Evolutionary conservation across 2,329 filamentous ascomycete species (phyloP).

Genomic region (Fusarium pilosicola): DNA sequence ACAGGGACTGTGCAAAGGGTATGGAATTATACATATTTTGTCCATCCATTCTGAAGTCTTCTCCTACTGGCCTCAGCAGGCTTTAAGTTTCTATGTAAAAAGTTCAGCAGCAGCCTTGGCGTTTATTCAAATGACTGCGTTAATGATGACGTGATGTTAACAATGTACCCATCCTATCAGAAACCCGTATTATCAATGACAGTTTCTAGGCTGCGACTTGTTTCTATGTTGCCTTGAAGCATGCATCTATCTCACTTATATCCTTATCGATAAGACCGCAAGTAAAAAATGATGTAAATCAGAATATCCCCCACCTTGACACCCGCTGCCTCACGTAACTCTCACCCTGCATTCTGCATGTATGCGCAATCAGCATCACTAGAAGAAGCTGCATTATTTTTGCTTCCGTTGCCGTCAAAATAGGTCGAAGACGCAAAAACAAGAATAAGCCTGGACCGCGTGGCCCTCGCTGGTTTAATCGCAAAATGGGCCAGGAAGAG

Average conservation of each 20-base stretch:
- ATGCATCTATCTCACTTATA: conserved; percentile 17
- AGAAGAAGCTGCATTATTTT: not conserved
- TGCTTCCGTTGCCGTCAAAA: conserved; percentile 44
- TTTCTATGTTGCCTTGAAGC: conserved; percentile 15
- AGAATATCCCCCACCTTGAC: conserved; percentile 34
- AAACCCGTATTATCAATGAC: not conserved
- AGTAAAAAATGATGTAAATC: conserved; percentile 41
- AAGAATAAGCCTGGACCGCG: conserved; percentile 49
- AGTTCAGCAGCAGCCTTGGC: not conserved
- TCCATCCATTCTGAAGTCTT: not conserved
- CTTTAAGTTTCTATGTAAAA: not conserved
- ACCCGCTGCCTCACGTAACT: not conserved
- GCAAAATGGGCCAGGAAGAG: conserved; percentile 87
- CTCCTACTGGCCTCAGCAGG: not conserved
- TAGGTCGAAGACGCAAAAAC: conserved; percentile 53
- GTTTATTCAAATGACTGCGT: not conserved
- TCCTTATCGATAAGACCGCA: conserved; percentile 39
- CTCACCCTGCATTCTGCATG: conserved; percentile 15
- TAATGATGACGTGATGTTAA: not conserved
- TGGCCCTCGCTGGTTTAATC: conserved; percentile 47
- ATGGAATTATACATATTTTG: not conserved
- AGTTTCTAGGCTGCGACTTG: not conserved
- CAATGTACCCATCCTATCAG: not conserved
- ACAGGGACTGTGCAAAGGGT: not conserved
- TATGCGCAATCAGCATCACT: conserved; percentile 21